Evolutionary conservation across 345 rosid species (phyloP).

Genomic region (Melastoma malabathricum): DNA sequence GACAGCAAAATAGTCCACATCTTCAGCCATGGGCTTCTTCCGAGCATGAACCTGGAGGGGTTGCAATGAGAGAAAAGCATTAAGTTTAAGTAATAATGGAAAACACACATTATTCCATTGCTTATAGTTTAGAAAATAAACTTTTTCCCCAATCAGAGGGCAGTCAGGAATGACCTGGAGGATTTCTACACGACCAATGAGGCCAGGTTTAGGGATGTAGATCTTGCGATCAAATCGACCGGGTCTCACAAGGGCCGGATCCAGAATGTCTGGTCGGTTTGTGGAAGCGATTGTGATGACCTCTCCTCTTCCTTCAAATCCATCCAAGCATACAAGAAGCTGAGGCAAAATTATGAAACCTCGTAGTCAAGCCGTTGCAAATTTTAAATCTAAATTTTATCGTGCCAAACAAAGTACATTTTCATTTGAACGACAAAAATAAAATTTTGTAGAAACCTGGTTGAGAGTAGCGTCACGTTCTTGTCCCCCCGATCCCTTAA

Average conservation of each 20-base stretch:
- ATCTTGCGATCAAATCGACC: slow-evolving; percentile 84
- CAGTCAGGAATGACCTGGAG: slow-evolving; percentile 37
- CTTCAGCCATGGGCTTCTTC: slow-evolving; percentile 88
- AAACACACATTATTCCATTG: too few relatives aligned
- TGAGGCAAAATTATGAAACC: slow-evolving; percentile 14
- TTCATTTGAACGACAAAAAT: background rate
- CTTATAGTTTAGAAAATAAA: background rate
- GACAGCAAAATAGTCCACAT: slow-evolving; percentile 88
- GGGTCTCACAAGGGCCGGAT: slow-evolving; percentile 91
- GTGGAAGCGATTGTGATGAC: slow-evolving; percentile 94
- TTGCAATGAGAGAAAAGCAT: background rate
- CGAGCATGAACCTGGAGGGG: slow-evolving; percentile 75
- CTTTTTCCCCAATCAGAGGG: background rate
- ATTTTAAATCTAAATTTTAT: background rate
- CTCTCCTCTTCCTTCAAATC: slow-evolving; percentile 95
- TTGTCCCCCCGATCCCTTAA: slow-evolving; percentile 95
- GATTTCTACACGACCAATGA: slow-evolving; percentile 82
- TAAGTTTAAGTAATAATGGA: background rate
- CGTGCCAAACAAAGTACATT: background rate
- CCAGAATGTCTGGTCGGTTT: slow-evolving; percentile 90
- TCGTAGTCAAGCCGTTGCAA: background rate
- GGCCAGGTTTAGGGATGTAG: slow-evolving; percentile 75
- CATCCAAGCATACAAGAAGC: slow-evolving; percentile 92
- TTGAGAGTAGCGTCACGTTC: slow-evolving; percentile 97
- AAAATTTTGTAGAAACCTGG: slow-evolving; percentile 44